These are phyloP conservation scores for Hebeloma cylindrosporum DNA, from an alignment of 768 basidiomycete genomes.

Conservation along the genomic window DNA sequence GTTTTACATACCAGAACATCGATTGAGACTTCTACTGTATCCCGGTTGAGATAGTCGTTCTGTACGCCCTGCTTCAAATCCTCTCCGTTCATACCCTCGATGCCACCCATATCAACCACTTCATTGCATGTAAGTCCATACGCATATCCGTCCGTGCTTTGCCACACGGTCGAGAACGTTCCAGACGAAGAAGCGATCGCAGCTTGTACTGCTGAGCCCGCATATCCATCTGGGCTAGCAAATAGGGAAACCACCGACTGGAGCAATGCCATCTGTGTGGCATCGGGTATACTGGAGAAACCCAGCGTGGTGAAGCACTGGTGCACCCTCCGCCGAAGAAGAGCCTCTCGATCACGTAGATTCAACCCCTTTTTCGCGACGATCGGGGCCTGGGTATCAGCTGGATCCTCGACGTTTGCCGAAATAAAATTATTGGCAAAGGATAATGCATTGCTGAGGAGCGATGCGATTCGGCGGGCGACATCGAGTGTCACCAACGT, in stretches of 20 bases:
- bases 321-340: slow-evolving; percentile 81
- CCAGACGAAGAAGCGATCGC: slow-evolving; percentile 88
- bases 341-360: slow-evolving; percentile 76
- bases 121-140: slow-evolving; percentile 83
- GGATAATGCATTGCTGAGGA: slow-evolving; percentile 86
- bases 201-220: slow-evolving; percentile 84
- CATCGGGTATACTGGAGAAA: slow-evolving; percentile 74
- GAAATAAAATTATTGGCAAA: slow-evolving; percentile 85
- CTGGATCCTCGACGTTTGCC: slow-evolving; percentile 65
- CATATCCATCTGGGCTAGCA: slow-evolving; percentile 83
- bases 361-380: slow-evolving; percentile 41
- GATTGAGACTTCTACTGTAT: slow-evolving; percentile 77
- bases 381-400: slow-evolving; percentile 39
- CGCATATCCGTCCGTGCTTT: slow-evolving; percentile 83
- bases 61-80: slow-evolving; percentile 33
- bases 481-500: slow-evolving; percentile 88
- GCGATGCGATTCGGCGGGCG: slow-evolving; percentile 80
- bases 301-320: slow-evolving; percentile 89
- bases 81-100: slow-evolving; percentile 29
- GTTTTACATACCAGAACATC: slow-evolving; percentile 65
- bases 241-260: slow-evolving; percentile 82
- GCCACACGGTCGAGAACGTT: slow-evolving; percentile 83
- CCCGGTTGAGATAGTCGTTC: slow-evolving; percentile 62
- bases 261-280: slow-evolving; percentile 77
- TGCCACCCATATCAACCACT: slow-evolving; percentile 44